Base-by-base conservation (phyloP, 768 basidiomycete genomes). In the Termitomyces heimii region DNA sequence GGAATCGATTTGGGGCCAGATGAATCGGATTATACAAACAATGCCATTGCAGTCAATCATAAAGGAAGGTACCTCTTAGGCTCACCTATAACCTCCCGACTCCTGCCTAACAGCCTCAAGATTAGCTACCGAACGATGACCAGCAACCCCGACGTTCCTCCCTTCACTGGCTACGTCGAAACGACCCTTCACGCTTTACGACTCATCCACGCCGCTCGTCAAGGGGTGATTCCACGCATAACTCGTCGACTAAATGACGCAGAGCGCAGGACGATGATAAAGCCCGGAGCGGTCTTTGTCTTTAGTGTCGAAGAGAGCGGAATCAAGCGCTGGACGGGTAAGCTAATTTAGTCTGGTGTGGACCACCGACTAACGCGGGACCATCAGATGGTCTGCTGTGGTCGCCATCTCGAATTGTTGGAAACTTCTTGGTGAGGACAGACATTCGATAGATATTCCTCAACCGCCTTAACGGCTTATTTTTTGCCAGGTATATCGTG, bases 231-330 rank as follows among this genome's bases (percentile, higher is more conserved):
- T 50, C 89, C 89, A 34, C 81, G 89, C 39, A 88, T 93, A 57
- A 90, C 88, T n/a, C 81, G 92, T 35, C 81, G 91, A 28, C 78
- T 93, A 65, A 90, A 91, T 66, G 90, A 93, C 66, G 76, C 84
- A n/a, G 90, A 94, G 66, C 81, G 86, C 32, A 73, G 73, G 67
- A 79, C 69, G 50, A 88, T 83, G 82, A 82, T 83, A 68, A 80
- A 78, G 66, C 78, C 79, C 35, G 82, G 82, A 10, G 88, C 91
- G 48, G 84, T 93, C 16, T 94, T 92, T 67, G 85, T 94, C 50
- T 94, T 92, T 73, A 89, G 89, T 67, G 91, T 92, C 65, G 86
- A 90, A 64, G 89, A 92, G 67, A 90, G 89, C 66, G 88, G 88
- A 13, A 93, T 94, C 71, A 92, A 89, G 68, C 78, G 91, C 16